Base-by-base conservation (phyloP, 2,329 filamentous ascomycete species). In the Amphichorda felina region DNA sequence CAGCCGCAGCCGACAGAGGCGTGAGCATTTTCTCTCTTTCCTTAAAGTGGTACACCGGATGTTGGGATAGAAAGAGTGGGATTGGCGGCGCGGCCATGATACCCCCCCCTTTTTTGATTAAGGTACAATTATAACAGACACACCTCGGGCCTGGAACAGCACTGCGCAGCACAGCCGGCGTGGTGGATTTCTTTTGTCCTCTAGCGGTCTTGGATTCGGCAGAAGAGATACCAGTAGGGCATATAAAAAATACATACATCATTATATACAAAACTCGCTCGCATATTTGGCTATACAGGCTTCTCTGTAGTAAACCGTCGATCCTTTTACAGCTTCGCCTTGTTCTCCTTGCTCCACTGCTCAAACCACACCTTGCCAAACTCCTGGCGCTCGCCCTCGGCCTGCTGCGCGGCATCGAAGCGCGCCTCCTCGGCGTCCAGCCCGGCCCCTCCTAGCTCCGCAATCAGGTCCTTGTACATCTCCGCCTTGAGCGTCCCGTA, bases 401-500 rank as follows among this genome's bases (percentile, higher is more conserved):
- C 55, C 43, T 55, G 52, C 41, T 55, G 50, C 35, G 53, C 43
- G 9, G 55, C 55, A 31, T 62, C 60, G 46, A 66, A 68, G 35
- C 66, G 57, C 46, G 60, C 60, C 48, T 75, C 68, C 41, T 68
- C 63, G 24, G 49, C 53, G 21, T 65, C 71, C 44, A 66, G 60
- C 19, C 58, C 59, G 38, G 70, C 63, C 3, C 60, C 60, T 38
- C 69, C 69, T 43, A 87, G 52, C 45, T 75, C 61, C 13, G 55
- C 67, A 24, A 86, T 51, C 6, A 73, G 70, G 50, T 82, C 75
- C 16, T 73, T 65, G 55, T 79, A 86, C 74, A 89, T 80, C 59
- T 88, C 83, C 41, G 67, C 61, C 66, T 87, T 89, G 51, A 91
- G 59, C 37, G 67, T 50, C 3, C 79, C 78, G 52, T 86, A 89